phyloP scores from a whole-genome alignment of 306 rosid species.

The Quercus bicolor region DNA sequence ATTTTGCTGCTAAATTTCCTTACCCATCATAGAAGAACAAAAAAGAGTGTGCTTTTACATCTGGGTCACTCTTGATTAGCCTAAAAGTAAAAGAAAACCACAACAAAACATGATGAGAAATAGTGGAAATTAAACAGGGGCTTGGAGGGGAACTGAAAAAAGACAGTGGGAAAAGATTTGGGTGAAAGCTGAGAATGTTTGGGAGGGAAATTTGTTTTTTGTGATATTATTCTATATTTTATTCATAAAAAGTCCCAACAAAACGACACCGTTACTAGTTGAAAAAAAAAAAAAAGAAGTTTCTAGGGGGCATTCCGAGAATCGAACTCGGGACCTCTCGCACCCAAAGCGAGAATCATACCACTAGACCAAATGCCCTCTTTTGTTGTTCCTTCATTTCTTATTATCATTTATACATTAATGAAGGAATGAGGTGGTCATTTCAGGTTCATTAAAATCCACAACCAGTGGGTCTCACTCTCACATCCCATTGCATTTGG shows the following conservation, averaged over 20 bases:
- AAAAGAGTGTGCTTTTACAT: background rate
- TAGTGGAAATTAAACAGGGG: no score
- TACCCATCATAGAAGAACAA: background rate
- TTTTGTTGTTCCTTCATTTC: no score
- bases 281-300: background rate
- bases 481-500: no score
- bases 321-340: constrained; percentile 27
- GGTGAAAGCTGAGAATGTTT: background rate
- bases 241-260: no score
- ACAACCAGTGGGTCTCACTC: no score
- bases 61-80: background rate
- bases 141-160: constrained; percentile 12
- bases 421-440: no score
- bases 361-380: constrained; percentile 23
- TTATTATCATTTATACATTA: no score
- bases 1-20: background rate
- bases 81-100: constrained; percentile 21
- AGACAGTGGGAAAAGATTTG: background rate
- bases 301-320: constrained; percentile 16
- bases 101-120: background rate
- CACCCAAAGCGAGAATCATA: constrained; percentile 25
- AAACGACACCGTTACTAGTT: no score
- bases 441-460: no score
- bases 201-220: constrained; percentile 34
- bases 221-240: no score